Percentiles rank a stretch among this genome's conserved stretches.
These are phyloP conservation scores for Amanita polypyramis DNA, from an alignment of 768 basidiomycete genomes.

Conservation along the genomic window DNA sequence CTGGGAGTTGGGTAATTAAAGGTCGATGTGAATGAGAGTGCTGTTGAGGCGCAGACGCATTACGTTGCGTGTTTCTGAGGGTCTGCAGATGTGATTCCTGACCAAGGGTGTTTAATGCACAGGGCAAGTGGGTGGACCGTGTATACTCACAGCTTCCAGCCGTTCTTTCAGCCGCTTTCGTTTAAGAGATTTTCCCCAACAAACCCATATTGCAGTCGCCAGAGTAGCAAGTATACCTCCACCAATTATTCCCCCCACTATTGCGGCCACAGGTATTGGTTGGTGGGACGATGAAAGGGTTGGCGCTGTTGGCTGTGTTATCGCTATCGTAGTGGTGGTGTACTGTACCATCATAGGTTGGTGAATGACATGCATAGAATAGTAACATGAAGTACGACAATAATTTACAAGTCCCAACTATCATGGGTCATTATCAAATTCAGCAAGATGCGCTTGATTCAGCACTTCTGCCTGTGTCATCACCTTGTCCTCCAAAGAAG, in stretches of 20 bases:
- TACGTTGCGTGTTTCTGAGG: conserved; percentile 31
- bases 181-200: conserved; percentile 34
- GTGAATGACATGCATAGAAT: too few relatives aligned
- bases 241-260: conserved; percentile 38
- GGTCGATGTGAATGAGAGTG: conserved; percentile 19
- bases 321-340: conserved; percentile 2
- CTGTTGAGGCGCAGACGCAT: conserved; percentile 20
- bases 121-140: neutral
- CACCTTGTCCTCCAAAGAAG: conserved; percentile 70
- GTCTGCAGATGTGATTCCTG: conserved; percentile 19
- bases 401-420: neutral
- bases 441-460: conserved; percentile 67
- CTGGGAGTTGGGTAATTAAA: conserved; percentile 15
- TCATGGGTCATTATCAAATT: conserved; percentile 32
- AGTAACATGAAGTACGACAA: neutral
- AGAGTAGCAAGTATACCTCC: conserved; percentile 37
- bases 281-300: conserved; percentile 9
- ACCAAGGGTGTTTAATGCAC: neutral
- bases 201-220: conserved; percentile 32
- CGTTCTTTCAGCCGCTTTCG: conserved; percentile 21
- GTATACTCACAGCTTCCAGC: conserved; percentile 15
- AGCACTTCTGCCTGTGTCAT: conserved; percentile 78
- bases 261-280: conserved; percentile 33
- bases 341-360: conserved; percentile 8
- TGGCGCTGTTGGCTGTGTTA: neutral